Evolutionary conservation across 371 early-diverging fungal species (phyloP), one percentile per base, ranked within the genome.

Genomic region (Mortierella sp.): DNA sequence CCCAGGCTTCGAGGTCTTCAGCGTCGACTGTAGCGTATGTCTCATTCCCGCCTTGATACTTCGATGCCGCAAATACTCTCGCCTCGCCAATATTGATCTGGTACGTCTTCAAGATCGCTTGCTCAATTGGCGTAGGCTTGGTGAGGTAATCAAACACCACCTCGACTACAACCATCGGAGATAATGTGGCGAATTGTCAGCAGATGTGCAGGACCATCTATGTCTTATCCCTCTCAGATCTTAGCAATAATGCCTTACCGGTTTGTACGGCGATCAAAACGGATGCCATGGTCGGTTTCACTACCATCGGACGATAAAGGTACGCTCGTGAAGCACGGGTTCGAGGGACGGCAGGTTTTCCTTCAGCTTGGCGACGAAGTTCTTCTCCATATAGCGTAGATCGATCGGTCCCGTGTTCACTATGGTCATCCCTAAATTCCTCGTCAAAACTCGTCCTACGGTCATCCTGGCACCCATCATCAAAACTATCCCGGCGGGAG

Each of bases 1-100:
- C 88, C 50, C 64, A 64, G 24, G 86, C 52, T 1, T 71, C 67
- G 7, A 89, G 57, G 0, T 86, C 82, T 27, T 88, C 88, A 52
- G 86, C 84, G 57, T 89, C 89, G 7, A 89, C 59, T 1, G 80
- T 82, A 0, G 85, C 77, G 9, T 86, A 83, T 22, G 86, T 89
- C 47, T 86, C 88, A 21, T 79, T 63, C 49, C 78, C 70, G 10
- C 84, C 86, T 60, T 83, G 71, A 57, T 88, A 84, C 53, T 87
- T 86, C 12, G 85, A 81, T 0, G 79, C 88, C 7, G 83, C 80
- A 62, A 87, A 88, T 47, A 85, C 85, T 34, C 82, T 80, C 28
- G 87, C 85, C 3, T 89, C 88, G 1, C 83, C 61, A 54, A 85
- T 82, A 17, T 73, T 79, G 13, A 86, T 65, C 27, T 81, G 82